Conservation (phyloP, 2,329 filamentous ascomycete species). For the Grosmannia huntii region DNA sequence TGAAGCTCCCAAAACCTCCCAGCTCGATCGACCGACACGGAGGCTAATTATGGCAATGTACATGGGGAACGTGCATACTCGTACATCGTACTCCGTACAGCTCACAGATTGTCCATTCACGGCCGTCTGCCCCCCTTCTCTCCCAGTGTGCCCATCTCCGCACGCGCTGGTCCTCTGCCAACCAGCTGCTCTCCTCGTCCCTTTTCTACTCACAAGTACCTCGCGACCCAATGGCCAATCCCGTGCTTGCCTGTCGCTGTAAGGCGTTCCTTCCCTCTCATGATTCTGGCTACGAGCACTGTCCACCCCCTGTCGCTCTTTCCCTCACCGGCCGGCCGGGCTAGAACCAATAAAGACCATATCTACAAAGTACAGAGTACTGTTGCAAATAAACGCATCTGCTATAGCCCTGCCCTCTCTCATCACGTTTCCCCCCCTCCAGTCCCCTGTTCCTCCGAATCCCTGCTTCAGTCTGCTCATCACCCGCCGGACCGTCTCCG, state of each 20-base stretch:
- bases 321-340: background rate
- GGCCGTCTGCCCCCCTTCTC: too few species aligned
- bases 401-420: background rate
- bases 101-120: background rate
- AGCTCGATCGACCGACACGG: too few species aligned
- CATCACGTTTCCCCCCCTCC: background rate
- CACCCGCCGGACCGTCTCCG: slow-evolving; percentile 2
- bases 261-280: background rate
- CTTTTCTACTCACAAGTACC: background rate
- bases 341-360: background rate
- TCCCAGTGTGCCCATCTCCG: background rate
- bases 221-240: too few species aligned
- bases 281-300: background rate
- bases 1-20: background rate
- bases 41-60: too few species aligned
- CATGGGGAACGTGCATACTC: background rate
- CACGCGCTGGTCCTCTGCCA: background rate
- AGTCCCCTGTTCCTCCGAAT: background rate
- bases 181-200: background rate
- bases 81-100: too few species aligned
- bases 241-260: background rate
- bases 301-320: slow-evolving; percentile 3
- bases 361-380: too few species aligned
- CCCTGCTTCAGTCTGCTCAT: background rate
- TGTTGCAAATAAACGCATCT: slow-evolving; percentile 1